phyloP scores from a whole-genome alignment of 2,329 filamentous ascomycete genomes.

The Aspergillus uvarum region DNA sequence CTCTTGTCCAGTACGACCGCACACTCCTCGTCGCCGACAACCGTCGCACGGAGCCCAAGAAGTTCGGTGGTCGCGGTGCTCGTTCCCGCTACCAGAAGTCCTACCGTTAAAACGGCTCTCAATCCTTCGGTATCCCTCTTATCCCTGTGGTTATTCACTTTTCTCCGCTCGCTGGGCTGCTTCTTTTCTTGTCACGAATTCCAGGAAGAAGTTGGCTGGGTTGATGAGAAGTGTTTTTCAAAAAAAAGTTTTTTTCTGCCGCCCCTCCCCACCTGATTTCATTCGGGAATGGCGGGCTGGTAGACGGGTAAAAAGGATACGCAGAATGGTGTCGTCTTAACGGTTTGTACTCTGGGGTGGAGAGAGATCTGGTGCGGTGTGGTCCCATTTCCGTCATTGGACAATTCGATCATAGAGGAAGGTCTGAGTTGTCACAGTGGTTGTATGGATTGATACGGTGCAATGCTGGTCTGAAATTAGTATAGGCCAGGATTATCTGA shows the following conservation, averaged over 20 bases:
- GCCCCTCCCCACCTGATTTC: not conserved
- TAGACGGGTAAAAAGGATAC: slow-evolving; percentile 6
- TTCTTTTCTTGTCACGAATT: slow-evolving; percentile 7
- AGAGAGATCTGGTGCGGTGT: slow-evolving; percentile 13
- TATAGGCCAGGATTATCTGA: slow-evolving; percentile 31
- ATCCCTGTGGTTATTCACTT: slow-evolving; percentile 7
- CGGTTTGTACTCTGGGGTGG: slow-evolving; percentile 8
- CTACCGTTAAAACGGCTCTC: slow-evolving; percentile 74
- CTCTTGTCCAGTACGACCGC: slow-evolving; percentile 91
- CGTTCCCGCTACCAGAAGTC: slow-evolving; percentile 98
- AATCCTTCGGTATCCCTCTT: slow-evolving; percentile 17
- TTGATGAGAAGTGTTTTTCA: slow-evolving; percentile 8
- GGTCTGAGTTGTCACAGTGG: slow-evolving; percentile 26
- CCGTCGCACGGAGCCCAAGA: slow-evolving; percentile 99
- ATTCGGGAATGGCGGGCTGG: not conserved
- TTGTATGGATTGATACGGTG: slow-evolving; percentile 21
- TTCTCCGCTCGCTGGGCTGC: not conserved
- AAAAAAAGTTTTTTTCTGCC: slow-evolving; percentile 8
- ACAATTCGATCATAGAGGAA: slow-evolving; percentile 18
- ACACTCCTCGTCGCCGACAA: slow-evolving; percentile 98
- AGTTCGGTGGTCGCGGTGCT: slow-evolving; percentile 80
- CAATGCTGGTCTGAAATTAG: slow-evolving; percentile 31
- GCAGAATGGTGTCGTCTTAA: slow-evolving; percentile 7
- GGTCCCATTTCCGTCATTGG: slow-evolving; percentile 13
- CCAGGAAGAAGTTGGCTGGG: slow-evolving; percentile 7